These are phyloP conservation scores for Amphibolis antarctica DNA, from an alignment of 106 monocot genomes.

Conservation along the genomic window DNA sequence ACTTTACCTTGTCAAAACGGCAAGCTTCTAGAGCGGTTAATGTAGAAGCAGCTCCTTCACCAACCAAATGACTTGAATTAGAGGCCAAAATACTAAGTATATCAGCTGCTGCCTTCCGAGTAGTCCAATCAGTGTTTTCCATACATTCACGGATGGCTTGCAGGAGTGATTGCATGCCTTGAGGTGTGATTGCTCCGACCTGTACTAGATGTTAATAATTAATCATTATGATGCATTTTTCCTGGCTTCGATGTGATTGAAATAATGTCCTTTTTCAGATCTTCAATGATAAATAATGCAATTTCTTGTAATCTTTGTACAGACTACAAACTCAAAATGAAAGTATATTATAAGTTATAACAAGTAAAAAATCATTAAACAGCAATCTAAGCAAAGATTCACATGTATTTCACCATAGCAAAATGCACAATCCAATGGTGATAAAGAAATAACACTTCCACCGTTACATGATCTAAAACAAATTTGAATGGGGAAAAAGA, in stretches of 20 bases:
- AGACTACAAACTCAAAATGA: too few relatives aligned
- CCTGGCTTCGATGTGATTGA: neutral
- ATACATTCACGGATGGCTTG: constrained; percentile 81
- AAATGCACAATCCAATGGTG: too few relatives aligned
- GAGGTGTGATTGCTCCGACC: constrained; percentile 75
- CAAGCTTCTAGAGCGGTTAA: constrained; percentile 69
- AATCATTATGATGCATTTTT: neutral
- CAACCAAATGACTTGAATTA: constrained; percentile 56
- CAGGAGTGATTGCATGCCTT: constrained; percentile 55
- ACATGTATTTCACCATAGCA: too few relatives aligned
- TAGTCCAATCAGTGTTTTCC: constrained; percentile 80
- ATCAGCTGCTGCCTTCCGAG: constrained; percentile 93
- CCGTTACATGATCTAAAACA: too few relatives aligned
- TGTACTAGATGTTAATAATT: constrained; percentile 16
- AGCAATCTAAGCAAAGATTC: too few relatives aligned
- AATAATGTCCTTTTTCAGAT: neutral
- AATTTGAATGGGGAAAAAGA: too few relatives aligned
- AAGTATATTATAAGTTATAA: too few relatives aligned
- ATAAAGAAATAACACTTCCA: too few relatives aligned
- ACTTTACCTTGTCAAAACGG: constrained; percentile 89
- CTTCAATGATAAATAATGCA: neutral
- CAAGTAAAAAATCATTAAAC: too few relatives aligned
- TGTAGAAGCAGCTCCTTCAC: constrained; percentile 47
- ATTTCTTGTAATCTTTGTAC: too few relatives aligned
- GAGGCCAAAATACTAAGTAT: constrained; percentile 59